phyloP scores from a whole-genome alignment of 2,329 filamentous ascomycete species.

The Trichoderma polysporum region DNA sequence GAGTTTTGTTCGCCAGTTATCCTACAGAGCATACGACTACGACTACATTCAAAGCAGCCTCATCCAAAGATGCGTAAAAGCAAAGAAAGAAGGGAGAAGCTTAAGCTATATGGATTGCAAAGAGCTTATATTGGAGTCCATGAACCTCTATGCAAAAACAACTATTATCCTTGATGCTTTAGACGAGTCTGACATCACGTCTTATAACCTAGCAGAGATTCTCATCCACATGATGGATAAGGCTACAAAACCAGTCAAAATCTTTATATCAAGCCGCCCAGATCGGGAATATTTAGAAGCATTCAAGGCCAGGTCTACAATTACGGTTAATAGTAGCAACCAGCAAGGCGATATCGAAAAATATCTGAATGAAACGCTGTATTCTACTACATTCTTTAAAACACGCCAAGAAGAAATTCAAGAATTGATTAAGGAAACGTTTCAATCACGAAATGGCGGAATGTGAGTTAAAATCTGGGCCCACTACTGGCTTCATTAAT shows the following conservation, averaged over 20 bases:
- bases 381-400: background rate
- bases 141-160: constrained; percentile 18
- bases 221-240: constrained; percentile 16
- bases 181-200: constrained; percentile 23
- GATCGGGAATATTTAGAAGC: constrained; percentile 16
- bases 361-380: constrained; percentile 17
- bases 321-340: constrained; percentile 17
- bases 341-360: constrained; percentile 27
- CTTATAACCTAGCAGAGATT: constrained; percentile 16
- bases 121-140: constrained; percentile 18
- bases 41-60: background rate
- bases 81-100: background rate
- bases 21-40: background rate
- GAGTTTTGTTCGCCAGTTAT: constrained; percentile 24
- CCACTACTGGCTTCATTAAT: background rate
- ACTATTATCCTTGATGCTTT: constrained; percentile 24
- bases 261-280: constrained; percentile 24
- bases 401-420: background rate
- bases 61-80: background rate
- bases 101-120: constrained; percentile 19
- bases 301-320: constrained; percentile 15
- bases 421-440: background rate
- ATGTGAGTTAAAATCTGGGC: background rate
- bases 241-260: constrained; percentile 20
- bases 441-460: background rate